Evolutionary conservation across 345 rosid genomes (phyloP), one percentile per base, ranked within the genome.

Genomic region (Eutrema japonicum): DNA sequence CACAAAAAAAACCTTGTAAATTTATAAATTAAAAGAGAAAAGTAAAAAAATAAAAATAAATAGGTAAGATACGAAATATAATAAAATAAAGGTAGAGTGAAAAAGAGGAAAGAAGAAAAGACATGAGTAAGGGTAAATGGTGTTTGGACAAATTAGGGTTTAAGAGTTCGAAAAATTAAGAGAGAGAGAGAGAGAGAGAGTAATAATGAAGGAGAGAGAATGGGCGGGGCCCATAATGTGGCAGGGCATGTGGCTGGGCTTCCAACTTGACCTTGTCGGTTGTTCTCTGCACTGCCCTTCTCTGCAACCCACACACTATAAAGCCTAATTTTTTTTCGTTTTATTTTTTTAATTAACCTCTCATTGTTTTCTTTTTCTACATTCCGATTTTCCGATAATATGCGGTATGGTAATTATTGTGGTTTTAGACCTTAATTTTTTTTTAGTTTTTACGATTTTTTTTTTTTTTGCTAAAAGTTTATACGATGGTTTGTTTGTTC

Each of bases 231-330:
- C 55, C 88, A 89, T 80, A 40, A 5, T 10, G 80, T 87, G 87
- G 94, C 96, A 91, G 96, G 88, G 93, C 88, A 88, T 88, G 95
- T 88, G 97, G 82, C 83, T 73, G 84, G 87, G 92, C 76, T 85
- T 77, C 76, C 95, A 94, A 91, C 97, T 89, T 94, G 98, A 87
- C 98, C 77, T 82, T 94, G 98, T 91, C 97, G 98, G 97, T 85
- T 80, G 82, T 85, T 87, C 84, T 83, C 70, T 57, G 50, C 79
- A 65, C 59, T 64, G 62, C 69, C 48, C 45, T 51, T 69, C 75
- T 64, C 76, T 72, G 76, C 61, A 38, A 63, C 75, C 80, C 75
- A 72, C 70, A 65, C 70, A 72, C 77, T 65, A 33, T 18, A 13
- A 18, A 58, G 38, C 54, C 65, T 73, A n/a, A 52, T 22, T 68